A percentile compares a stretch with the other conserved stretches of the same genome.
phyloP scores from a whole-genome alignment of 2,329 filamentous ascomycete species.

The Incumbomyces delicatus region DNA sequence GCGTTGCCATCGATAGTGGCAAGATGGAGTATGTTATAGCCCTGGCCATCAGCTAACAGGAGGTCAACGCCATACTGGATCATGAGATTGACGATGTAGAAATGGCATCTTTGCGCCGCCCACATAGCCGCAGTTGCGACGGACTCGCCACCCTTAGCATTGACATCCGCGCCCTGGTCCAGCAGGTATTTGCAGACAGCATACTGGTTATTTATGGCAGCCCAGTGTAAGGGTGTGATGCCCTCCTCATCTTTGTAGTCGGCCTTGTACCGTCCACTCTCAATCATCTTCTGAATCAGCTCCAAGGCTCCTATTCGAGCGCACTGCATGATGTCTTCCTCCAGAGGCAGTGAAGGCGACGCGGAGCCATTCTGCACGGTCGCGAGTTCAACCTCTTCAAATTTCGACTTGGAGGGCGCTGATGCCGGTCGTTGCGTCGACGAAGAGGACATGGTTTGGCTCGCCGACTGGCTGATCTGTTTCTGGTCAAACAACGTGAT shows the following conservation, averaged over 20 bases:
- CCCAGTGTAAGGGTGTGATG: constrained; percentile 95
- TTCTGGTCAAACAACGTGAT: constrained; percentile 1
- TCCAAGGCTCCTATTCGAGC: constrained; percentile 77
- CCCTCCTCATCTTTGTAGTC: constrained; percentile 81
- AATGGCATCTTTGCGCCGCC: constrained; percentile 93
- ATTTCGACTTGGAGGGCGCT: constrained; percentile 11
- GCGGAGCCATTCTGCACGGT: constrained; percentile 20
- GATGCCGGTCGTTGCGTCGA: not conserved
- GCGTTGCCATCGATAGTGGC: constrained; percentile 96
- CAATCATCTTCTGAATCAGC: constrained; percentile 82
- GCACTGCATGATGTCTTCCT: constrained; percentile 91
- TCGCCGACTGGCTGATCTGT: not conserved
- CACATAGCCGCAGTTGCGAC: constrained; percentile 90
- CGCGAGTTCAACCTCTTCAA: constrained; percentile 19
- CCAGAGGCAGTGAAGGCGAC: constrained; percentile 35
- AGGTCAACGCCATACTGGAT: constrained; percentile 88
- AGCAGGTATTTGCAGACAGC: constrained; percentile 94
- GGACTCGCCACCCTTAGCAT: constrained; percentile 90
- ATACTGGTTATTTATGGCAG: constrained; percentile 97
- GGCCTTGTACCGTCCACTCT: constrained; percentile 69
- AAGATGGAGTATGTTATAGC: constrained; percentile 95
- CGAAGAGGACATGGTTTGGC: not conserved
- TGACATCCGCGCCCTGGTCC: constrained; percentile 76
- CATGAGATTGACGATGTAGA: constrained; percentile 89
- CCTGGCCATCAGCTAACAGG: constrained; percentile 82